Evolutionary conservation across 2,329 filamentous ascomycete genomes (phyloP), one percentile per base, ranked within the genome.

Genomic region (Bipolaris gigantea): DNA sequence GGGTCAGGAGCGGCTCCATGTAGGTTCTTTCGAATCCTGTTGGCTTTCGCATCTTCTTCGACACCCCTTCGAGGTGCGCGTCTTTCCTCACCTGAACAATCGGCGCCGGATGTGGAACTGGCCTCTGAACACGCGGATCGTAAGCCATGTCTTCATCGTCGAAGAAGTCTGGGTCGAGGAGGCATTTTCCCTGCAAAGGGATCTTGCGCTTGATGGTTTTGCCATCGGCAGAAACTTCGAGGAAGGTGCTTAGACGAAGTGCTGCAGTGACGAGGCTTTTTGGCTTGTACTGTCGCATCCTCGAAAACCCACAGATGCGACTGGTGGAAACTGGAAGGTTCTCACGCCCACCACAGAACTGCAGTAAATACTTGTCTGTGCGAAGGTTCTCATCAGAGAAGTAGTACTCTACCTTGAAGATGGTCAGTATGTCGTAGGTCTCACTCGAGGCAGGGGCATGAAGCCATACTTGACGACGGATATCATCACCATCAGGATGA

Each of bases 1-100:
- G 85, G 0, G 88, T 92, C 56, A 95, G 76, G 0, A 92, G 92
- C 1, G 87, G 81, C 72, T 97, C 93, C 11, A 89, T 86, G 69
- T 85, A 94, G 72, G 85, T 90, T 57, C 92, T 87, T 83, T 81
- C 79, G 54, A 81, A 81, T 0, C 79, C 79, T 15, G 77, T 79
- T 4, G 73, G 73, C 63, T 71, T 73, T 55, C 61, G 58, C 73
- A 79, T 77, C 34, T 66, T 73, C 64, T 79, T 80, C 11, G 70
- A 75, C 40, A 73, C 65, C 54, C 72, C 73, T 23, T 30, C 27
- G 10, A 70, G 65, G 19, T 67, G 57, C 21, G 63, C 62, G 16
- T 62, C 60, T 57, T 71, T 72, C 33, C 60, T 60, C 35, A 73
- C 68, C n/a, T 63, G 61, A 1, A 70, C 50, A 10, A 65, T 41